Base-by-base conservation (phyloP, 495 filamentous ascomycete species). In the Aspergillus funiculosus region DNA sequence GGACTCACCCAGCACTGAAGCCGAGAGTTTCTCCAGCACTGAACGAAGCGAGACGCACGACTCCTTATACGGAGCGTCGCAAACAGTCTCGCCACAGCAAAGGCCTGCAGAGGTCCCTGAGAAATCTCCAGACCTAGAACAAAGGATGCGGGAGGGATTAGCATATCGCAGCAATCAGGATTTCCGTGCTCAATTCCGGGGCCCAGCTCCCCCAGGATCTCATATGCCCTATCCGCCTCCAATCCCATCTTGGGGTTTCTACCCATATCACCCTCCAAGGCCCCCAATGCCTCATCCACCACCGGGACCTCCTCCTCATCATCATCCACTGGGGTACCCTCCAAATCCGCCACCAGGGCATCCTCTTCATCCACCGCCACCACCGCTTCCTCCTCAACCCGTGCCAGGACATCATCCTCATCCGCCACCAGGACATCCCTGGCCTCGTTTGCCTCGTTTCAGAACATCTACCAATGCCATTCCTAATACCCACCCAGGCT, bases 171-270 rank as follows among this genome's bases (percentile, higher is more conserved):
- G n/a, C n/a, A n/a, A n/a, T n/a, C n/a, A n/a, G n/a, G n/a, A n/a
- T n/a, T n/a, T n/a, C n/a, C n/a, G n/a, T n/a, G n/a, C n/a, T n/a
- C n/a, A n/a, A n/a, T n/a, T n/a, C n/a, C n/a, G n/a, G n/a, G n/a
- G n/a, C n/a, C n/a, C n/a, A n/a, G n/a, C n/a, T n/a, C 31, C 25
- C 14, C 34, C 19, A n/a, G 8, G 43, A 8, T 41, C 45, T 19
- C 40, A 44, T 27, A 42, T 49, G 14, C 34, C 51, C 11, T 50
- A 46, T 20, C 43, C 50, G 17, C 51, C 50, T 41, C 27, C 24
- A 15, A 20, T 6, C 4, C 29, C 41, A 2, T 20, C 8, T 15
- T 11, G 9, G 7, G 27, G 15, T 21, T 44, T 5, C 24, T 38
- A 44, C 17, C 30, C 35, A 0, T 40, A 44, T 41, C 22, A 21